Percentiles rank a stretch among this genome's conserved stretches.
Evolutionary conservation across 208 protist species (phyloP).

Genomic region (Wallacemonas sp.): DNA sequence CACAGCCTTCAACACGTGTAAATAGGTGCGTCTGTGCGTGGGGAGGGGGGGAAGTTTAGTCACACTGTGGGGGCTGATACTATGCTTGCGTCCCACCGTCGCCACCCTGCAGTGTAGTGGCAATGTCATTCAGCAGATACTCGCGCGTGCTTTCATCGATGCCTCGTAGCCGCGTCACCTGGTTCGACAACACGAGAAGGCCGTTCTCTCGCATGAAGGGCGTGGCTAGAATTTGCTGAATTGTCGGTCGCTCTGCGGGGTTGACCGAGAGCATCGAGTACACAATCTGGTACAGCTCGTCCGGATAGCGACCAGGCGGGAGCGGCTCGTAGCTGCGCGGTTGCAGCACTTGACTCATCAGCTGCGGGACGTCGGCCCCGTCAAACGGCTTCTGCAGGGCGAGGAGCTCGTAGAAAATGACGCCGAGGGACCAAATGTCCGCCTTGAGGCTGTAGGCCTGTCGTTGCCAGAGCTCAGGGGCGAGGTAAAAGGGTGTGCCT

Average conservation of each 20-base stretch:
- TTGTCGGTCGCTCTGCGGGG: constrained; percentile 41
- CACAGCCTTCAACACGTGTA: too few relatives aligned
- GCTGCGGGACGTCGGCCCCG: constrained; percentile 37
- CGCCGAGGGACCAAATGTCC: constrained; percentile 90
- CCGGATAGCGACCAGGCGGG: constrained; percentile 41
- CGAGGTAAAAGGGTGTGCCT: constrained; percentile 90
- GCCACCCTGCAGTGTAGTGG: constrained; percentile 17
- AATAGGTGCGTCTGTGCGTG: too few relatives aligned
- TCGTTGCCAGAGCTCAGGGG: constrained; percentile 88
- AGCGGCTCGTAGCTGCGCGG: constrained; percentile 48
- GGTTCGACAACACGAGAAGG: constrained; percentile 44
- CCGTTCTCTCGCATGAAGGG: constrained; percentile 41
- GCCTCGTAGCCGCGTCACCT: constrained; percentile 47
- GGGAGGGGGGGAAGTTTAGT: too few relatives aligned
- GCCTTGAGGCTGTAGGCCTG: constrained; percentile 90
- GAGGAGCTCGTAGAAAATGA: constrained; percentile 83
- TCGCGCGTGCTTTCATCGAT: constrained; percentile 28
- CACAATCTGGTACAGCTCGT: constrained; percentile 36
- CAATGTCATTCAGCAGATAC: constrained; percentile 42
- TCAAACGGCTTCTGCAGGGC: constrained; percentile 70
- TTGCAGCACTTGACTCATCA: constrained; percentile 58
- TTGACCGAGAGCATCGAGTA: constrained; percentile 57
- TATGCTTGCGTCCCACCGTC: neutral
- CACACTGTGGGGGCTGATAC: too few relatives aligned
- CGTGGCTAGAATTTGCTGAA: constrained; percentile 46